Evolutionary conservation across 2,329 filamentous ascomycete genomes (phyloP).

Genomic region (Cladosporium phlei): DNA sequence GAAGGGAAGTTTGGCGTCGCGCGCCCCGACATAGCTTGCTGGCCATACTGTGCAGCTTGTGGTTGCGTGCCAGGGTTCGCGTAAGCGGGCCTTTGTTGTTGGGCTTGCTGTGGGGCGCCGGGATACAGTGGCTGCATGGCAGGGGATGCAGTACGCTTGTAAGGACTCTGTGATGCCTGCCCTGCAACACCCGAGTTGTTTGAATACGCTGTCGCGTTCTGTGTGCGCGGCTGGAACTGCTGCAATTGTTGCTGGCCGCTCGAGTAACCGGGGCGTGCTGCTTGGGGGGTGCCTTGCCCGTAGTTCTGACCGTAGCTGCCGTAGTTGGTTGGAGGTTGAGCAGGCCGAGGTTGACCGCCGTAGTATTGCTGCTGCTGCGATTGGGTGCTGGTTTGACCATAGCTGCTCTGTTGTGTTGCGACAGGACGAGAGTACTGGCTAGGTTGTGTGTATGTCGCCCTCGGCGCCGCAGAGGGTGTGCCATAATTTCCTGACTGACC

Average conservation of each 20-base stretch:
- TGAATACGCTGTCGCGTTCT: constrained; percentile 25
- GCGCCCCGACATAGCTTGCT: constrained; percentile 26
- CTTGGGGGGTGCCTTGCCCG: constrained; percentile 21
- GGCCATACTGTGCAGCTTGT: constrained; percentile 17
- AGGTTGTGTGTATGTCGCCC: constrained; percentile 20
- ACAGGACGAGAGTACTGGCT: constrained; percentile 27
- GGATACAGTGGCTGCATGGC: constrained; percentile 17
- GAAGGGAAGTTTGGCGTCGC: constrained; percentile 27
- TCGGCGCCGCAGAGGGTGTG: constrained; percentile 22
- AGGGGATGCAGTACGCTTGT: constrained; percentile 26
- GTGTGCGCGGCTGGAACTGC: constrained; percentile 23
- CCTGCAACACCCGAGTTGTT: constrained; percentile 18
- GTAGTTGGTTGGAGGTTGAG: constrained; percentile 15
- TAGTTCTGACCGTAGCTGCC: constrained; percentile 21
- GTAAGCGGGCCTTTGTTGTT: constrained; percentile 14
- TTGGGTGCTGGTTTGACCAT: constrained; percentile 22
- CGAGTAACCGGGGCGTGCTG: constrained; percentile 20
- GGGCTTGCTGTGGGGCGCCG: constrained; percentile 3
- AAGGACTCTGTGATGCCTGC: constrained; percentile 13
- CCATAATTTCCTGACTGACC: constrained; percentile 23
- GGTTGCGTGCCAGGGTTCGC: not conserved
- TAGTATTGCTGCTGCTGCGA: constrained; percentile 26
- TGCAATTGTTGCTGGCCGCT: constrained; percentile 21
- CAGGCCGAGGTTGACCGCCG: constrained; percentile 16
- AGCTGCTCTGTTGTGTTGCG: constrained; percentile 18